These are phyloP conservation scores for Candida sanyaensis DNA, from an alignment of 1,139 yeast species.

Conservation along the genomic window DNA sequence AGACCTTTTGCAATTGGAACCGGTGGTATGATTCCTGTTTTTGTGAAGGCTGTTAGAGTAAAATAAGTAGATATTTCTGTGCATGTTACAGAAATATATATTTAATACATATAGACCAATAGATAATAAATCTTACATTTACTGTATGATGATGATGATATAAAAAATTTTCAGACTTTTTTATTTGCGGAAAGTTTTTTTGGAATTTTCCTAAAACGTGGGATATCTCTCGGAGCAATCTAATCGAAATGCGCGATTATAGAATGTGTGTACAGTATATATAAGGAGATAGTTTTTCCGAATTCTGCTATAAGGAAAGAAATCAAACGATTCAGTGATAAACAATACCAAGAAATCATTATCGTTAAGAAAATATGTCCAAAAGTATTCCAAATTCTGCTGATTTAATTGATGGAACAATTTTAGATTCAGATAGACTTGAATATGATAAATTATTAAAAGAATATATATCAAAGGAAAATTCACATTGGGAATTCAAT, in stretches of 20 bases:
- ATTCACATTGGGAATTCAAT: conserved; percentile 35
- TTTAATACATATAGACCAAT: background rate
- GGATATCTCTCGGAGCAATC: no score
- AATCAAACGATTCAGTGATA: no score
- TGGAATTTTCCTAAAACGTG: background rate
- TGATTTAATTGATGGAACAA: conserved; percentile 12
- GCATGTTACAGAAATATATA: background rate
- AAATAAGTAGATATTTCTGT: background rate
- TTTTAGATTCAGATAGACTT: conserved; percentile 13
- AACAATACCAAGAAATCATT: no score
- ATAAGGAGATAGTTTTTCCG: background rate
- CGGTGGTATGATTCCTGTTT: conserved; percentile 48
- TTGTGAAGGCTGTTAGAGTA: conserved; percentile 33
- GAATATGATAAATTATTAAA: conserved; percentile 18
- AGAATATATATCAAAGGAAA: conserved; percentile 12
- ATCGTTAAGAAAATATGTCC: background rate
- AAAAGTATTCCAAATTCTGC: background rate
- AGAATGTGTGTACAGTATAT: no score
- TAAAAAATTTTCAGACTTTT: no score
- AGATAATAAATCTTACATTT: no score
- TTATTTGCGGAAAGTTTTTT: background rate
- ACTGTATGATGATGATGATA: no score
- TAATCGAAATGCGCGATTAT: no score
- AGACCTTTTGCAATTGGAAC: conserved; percentile 45
- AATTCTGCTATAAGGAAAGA: background rate